These are phyloP conservation scores for Avicennia marina DNA, from an alignment of 257 asterid species.

Conservation along the genomic window DNA sequence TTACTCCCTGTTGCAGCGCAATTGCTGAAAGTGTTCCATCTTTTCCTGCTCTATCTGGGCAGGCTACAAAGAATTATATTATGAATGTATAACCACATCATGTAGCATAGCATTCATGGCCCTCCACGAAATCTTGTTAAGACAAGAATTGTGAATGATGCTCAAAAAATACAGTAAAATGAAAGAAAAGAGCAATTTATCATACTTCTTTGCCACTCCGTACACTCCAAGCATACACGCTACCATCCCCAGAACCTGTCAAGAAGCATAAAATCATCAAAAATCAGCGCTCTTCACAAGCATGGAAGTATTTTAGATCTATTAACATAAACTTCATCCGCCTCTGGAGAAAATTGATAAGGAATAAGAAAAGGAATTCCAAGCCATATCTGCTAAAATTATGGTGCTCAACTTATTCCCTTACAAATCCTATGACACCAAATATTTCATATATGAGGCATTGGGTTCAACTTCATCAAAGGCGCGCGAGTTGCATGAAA, in stretches of 20 bases:
- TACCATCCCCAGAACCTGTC: slow-evolving; percentile 97
- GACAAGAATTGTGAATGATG: slow-evolving; percentile 2
- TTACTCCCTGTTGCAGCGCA: background rate
- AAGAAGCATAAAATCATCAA: slow-evolving; percentile 22
- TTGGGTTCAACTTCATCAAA: too few species aligned
- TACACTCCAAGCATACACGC: slow-evolving; percentile 91
- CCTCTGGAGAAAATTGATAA: too few species aligned
- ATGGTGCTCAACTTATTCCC: too few species aligned
- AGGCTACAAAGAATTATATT: background rate
- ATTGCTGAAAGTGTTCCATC: too few species aligned
- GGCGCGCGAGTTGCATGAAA: too few species aligned
- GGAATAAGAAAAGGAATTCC: too few species aligned
- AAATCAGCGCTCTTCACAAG: slow-evolving; percentile 13
- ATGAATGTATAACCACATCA: background rate
- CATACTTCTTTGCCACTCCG: slow-evolving; percentile 94
- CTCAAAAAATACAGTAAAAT: background rate
- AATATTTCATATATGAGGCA: too few species aligned
- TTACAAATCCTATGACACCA: too few species aligned
- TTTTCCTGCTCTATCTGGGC: slow-evolving; percentile 2
- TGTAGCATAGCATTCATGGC: background rate
- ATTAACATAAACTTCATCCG: too few species aligned
- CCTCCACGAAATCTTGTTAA: background rate
- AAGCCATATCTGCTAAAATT: too few species aligned
- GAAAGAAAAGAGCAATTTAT: slow-evolving; percentile 7
- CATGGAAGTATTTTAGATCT: too few species aligned